Conservation (phyloP, 2,329 filamentous ascomycete genomes). For the Aureobasidium vineae region DNA sequence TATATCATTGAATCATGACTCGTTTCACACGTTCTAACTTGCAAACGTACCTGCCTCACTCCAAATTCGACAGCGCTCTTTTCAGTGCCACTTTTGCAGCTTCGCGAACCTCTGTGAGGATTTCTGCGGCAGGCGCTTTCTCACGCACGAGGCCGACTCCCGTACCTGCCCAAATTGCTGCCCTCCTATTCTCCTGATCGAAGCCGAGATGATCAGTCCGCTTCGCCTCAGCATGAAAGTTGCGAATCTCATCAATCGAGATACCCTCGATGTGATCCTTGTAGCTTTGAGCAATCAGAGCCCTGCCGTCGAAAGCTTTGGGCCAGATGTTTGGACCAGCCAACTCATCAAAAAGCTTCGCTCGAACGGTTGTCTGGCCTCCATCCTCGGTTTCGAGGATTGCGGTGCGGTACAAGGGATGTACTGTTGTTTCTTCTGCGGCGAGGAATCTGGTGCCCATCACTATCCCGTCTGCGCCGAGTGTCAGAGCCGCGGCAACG, state of each 20-base stretch:
- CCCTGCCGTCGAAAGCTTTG: constrained; percentile 55
- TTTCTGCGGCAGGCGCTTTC: constrained; percentile 51
- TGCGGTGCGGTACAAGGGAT: constrained; percentile 47
- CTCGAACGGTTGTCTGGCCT: constrained; percentile 50
- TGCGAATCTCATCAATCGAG: constrained; percentile 44
- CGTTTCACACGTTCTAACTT: background rate
- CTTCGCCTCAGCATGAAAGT: constrained; percentile 44
- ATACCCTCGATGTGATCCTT: constrained; percentile 42
- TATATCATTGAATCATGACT: constrained; percentile 4
- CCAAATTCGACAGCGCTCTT: background rate
- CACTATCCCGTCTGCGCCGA: constrained; percentile 54
- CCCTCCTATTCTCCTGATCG: constrained; percentile 47
- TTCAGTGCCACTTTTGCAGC: background rate
- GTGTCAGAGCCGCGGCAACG: constrained; percentile 51
- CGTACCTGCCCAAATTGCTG: constrained; percentile 62
- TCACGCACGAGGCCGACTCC: constrained; percentile 57
- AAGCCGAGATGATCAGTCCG: constrained; percentile 49
- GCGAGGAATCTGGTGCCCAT: constrained; percentile 66
- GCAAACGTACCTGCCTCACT: background rate
- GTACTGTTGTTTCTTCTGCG: constrained; percentile 45
- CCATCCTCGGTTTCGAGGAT: constrained; percentile 51
- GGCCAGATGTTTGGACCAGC: constrained; percentile 60
- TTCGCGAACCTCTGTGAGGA: constrained; percentile 45
- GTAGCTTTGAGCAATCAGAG: constrained; percentile 55
- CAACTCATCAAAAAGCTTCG: constrained; percentile 53